These are phyloP conservation scores for Phlebopus sp. DNA, from an alignment of 1,284 basidiomycete species.

Conservation along the genomic window DNA sequence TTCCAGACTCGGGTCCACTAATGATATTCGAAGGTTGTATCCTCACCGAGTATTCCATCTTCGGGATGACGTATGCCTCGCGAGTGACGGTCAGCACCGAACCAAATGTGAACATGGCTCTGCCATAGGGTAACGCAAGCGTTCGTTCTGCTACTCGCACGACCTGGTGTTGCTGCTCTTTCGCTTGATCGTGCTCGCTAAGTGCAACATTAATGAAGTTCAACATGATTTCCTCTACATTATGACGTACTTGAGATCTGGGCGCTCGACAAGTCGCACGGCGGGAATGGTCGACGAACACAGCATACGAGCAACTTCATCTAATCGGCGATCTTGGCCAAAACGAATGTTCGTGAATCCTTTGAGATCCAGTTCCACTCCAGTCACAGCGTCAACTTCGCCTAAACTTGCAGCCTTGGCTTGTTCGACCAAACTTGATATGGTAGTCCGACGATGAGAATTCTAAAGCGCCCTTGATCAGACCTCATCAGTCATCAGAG, in stretches of 20 bases:
- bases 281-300: constrained; percentile 71
- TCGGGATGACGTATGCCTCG: constrained; percentile 76
- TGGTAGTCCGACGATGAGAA: constrained; percentile 45
- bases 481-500: constrained; percentile 5
- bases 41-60: constrained; percentile 76
- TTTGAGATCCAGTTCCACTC: constrained; percentile 67
- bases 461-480: constrained; percentile 31
- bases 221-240: background rate
- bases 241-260: constrained; percentile 63
- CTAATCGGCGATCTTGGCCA: constrained; percentile 79
- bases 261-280: constrained; percentile 66
- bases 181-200: constrained; percentile 77
- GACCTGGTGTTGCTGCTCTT: constrained; percentile 80
- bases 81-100: constrained; percentile 68
- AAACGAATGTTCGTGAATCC: constrained; percentile 83
- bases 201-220: background rate
- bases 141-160: constrained; percentile 81
- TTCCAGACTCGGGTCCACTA: constrained; percentile 62
- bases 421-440: constrained; percentile 49
- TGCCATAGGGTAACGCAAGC: constrained; percentile 79
- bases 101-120: constrained; percentile 86
- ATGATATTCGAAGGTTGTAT: constrained; percentile 67
- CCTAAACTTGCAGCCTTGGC: constrained; percentile 49
- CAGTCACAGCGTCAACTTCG: constrained; percentile 56
- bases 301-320: constrained; percentile 86